Conservation (phyloP, 1,284 basidiomycete genomes). For the Ganoderma resinaceum region DNA sequence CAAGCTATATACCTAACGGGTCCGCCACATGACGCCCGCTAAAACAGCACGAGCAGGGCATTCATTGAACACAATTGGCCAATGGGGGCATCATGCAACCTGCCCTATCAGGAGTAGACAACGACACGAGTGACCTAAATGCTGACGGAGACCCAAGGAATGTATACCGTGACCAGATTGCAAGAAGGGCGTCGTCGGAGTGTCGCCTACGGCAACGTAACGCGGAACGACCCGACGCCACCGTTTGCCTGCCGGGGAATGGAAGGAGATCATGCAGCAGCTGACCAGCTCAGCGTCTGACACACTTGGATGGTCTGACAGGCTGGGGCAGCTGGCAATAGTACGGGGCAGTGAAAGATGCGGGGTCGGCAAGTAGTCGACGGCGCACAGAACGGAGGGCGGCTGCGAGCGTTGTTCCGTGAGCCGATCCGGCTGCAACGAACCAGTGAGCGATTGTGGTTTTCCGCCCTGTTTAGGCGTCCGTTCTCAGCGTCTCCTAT, state of each 20-base stretch:
- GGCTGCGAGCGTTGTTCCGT: conserved; percentile 7
- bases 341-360: conserved; percentile 22
- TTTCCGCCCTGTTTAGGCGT: conserved; percentile 11
- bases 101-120: conserved; percentile 12
- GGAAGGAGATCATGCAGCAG: conserved; percentile 11
- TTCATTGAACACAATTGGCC: conserved; percentile 1
- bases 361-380: conserved; percentile 4
- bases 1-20: conserved; percentile 18
- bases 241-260: conserved; percentile 8
- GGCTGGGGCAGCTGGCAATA: conserved; percentile 9
- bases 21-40: conserved; percentile 10
- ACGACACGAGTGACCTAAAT: neutral
- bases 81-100: conserved; percentile 12
- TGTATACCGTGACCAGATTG: conserved; percentile 10
- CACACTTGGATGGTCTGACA: conserved; percentile 3
- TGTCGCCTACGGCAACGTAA: conserved; percentile 18
- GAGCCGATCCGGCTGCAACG: neutral
- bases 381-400: neutral
- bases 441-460: conserved; percentile 16
- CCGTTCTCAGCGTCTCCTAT: conserved; percentile 19
- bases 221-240: conserved; percentile 21
- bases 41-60: conserved; percentile 5
- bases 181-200: conserved; percentile 1
- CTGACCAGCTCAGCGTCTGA: conserved; percentile 22
- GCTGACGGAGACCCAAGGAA: conserved; percentile 14